A percentile compares a stretch with the other conserved stretches of the same genome.
These are phyloP conservation scores for Leptosphaerulina australis DNA, from an alignment of 2,329 filamentous ascomycete genomes.

Conservation along the genomic window DNA sequence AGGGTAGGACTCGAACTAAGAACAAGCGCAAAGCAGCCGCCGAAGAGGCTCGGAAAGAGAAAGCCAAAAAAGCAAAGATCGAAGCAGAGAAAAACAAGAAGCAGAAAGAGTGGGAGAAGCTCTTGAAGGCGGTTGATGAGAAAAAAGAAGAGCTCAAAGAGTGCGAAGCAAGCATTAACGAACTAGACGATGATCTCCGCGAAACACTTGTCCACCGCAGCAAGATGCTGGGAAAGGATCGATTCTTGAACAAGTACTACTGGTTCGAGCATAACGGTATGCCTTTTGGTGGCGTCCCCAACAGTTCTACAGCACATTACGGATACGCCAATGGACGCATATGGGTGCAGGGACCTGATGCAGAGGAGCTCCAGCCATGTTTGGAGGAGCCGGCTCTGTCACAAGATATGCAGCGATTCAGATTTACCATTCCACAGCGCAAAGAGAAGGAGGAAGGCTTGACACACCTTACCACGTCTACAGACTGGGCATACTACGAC, in stretches of 20 bases:
- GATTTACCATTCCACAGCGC: conserved; percentile 82
- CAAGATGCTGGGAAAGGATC: conserved; percentile 86
- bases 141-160: conserved; percentile 79
- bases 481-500: conserved; percentile 91
- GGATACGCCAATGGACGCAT: conserved; percentile 92
- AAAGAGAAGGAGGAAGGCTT: conserved; percentile 84
- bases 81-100: conserved; percentile 69
- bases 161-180: conserved; percentile 83
- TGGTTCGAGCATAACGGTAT: conserved; percentile 99
- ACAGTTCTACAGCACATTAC: conserved; percentile 84
- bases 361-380: conserved; percentile 70
- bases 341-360: conserved; percentile 95
- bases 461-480: conserved; percentile 76
- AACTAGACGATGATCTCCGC: conserved; percentile 87
- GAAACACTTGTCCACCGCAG: conserved; percentile 94
- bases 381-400: conserved; percentile 67
- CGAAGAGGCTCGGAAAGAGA: conserved; percentile 63
- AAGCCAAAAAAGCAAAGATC: conserved; percentile 67
- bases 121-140: conserved; percentile 87
- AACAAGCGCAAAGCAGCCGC: conserved; percentile 76
- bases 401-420: conserved; percentile 77
- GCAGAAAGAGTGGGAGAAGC: conserved; percentile 85
- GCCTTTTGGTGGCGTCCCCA: conserved; percentile 88
- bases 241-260: conserved; percentile 98
- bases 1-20: conserved; percentile 66